phyloP scores from a whole-genome alignment of 169 alveolate genomes.

The Plasmodium coatneyi region DNA sequence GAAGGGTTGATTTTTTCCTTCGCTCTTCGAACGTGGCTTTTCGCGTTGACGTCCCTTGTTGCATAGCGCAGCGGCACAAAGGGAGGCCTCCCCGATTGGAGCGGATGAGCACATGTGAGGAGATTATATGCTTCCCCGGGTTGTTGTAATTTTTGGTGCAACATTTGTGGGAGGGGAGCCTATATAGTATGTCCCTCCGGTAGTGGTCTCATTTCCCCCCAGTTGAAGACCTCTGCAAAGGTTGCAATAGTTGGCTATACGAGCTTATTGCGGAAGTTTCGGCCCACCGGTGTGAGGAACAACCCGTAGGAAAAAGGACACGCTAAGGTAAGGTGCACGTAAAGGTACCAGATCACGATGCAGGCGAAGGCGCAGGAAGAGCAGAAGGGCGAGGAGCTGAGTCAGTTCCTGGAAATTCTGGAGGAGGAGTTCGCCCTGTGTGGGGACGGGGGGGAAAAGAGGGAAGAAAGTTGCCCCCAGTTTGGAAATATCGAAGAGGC shows the following conservation, averaged over 20 bases:
- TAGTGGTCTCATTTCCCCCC: background rate
- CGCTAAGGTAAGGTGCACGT: background rate
- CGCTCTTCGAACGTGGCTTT: background rate
- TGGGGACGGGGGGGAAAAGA: background rate
- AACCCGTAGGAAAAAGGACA: background rate
- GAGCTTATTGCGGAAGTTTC: background rate
- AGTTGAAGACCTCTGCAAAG: background rate
- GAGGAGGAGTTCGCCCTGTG: conserved; percentile 44
- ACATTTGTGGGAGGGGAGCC: background rate
- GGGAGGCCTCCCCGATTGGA: background rate
- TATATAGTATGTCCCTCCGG: background rate
- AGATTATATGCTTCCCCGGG: background rate
- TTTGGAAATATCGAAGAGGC: background rate
- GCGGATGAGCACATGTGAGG: background rate
- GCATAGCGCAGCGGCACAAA: background rate
- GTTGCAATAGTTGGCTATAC: background rate
- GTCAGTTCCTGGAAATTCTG: background rate
- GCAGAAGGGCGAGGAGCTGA: conserved; percentile 18
- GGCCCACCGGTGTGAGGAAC: background rate
- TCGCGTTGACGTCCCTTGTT: background rate
- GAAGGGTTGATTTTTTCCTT: background rate
- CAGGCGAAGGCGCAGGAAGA: conserved; percentile 11
- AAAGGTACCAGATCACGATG: background rate
- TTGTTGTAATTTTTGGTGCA: background rate
- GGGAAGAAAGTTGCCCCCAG: conserved; percentile 6